Evolutionary conservation across 768 basidiomycete genomes (phyloP), one percentile per base, ranked within the genome.

Genomic region (Agaricus subrufescens): DNA sequence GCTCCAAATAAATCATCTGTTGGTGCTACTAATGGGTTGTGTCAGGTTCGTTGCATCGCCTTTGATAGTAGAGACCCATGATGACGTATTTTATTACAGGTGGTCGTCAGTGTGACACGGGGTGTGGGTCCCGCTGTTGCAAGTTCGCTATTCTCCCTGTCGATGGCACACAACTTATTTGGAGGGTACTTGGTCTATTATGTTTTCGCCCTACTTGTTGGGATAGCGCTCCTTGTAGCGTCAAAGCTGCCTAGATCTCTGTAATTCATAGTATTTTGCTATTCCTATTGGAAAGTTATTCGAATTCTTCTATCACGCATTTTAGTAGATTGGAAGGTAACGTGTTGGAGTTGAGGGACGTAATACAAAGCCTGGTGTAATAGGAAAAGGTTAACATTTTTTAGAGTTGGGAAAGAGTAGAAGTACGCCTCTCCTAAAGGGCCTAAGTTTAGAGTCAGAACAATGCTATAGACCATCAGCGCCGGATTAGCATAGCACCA

Each of bases 91-190:
- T 55, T 44, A 11, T 52, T 53, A 7, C 34, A 71, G 61, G 71
- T 71, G 69, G 67, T 65, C 23, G 74, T 74, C 29, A 71, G 73
- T 57, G 49, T 75, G 31, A 71, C 68, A 68, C 68, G 74, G 54
- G 73, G 74, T 2, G 79, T 76, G 61, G 87, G 86, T 14, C 85
- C 85, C 3, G 79, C 80, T 14, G 61, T 73, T 2, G 73, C 84
- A 2, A 84, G 80, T 52, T 86, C 86, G 31, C 73, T 87, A 49
- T 90, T 85, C 70, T 85, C 88, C 25, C 64, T 89, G 37, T 86
- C 87, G 0, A 80, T 83, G 42, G 73, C 79, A 37, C 72, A 73
- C 51, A 65, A 76, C 38, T 74, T 80, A 56, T 66, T 84, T 39
- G 79, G 78, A 3, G 86, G 86, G 3, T 67, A 75, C 55, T 66